Evolutionary conservation across 352 stramenopile species (phyloP), one percentile per base, ranked within the genome.

Genomic region (Globisporangium paroecandrum): DNA sequence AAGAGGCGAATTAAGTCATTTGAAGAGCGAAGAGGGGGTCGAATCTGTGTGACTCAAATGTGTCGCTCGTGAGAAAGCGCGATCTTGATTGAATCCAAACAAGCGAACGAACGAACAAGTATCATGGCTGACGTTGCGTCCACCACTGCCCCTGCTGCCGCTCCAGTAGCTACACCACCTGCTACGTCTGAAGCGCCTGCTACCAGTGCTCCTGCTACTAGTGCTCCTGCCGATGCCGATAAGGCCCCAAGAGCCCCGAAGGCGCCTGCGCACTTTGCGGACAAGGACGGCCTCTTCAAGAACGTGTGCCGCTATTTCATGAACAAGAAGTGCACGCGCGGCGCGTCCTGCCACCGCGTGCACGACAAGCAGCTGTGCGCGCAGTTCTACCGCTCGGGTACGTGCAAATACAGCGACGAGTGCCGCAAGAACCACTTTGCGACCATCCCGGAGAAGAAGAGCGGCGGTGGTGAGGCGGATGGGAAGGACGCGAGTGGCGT

Each of bases 381-480:
- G 7, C 68, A 63, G 62, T 92, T 77, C 61, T 90, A 77, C 68
- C 77, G 75, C 29, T 70, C 69, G 0, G 82, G 84, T 55, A 55
- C 69, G 18, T 90, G 84, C 75, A 87, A 81, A 65, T 81, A 82
- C 25, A 79, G 72, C 15, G 77, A 65, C n/a, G 79, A 78, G 64
- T 90, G 84, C 70, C 70, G 68, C 51, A 72, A 69, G 55, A 89
- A 89, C 69, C 82, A 92, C 68, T 81, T 82, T 36, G 74, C 89
- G 53, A 89, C 65, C 3, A 32, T 71, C 2, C 54, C 54, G 6
- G 38, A 58, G 18, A 49, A 62, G 49, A 47, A 25, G 15, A 68
- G 15, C 41, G 13, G 36, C 8, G 20, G n/a, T 12, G 46, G 43
- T 32, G 27, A 4, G 15, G 12, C 62, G 3, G n/a, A 25, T 3